phyloP scores from a whole-genome alignment of 352 stramenopile species.

The Globisporangium mamillatum region DNA sequence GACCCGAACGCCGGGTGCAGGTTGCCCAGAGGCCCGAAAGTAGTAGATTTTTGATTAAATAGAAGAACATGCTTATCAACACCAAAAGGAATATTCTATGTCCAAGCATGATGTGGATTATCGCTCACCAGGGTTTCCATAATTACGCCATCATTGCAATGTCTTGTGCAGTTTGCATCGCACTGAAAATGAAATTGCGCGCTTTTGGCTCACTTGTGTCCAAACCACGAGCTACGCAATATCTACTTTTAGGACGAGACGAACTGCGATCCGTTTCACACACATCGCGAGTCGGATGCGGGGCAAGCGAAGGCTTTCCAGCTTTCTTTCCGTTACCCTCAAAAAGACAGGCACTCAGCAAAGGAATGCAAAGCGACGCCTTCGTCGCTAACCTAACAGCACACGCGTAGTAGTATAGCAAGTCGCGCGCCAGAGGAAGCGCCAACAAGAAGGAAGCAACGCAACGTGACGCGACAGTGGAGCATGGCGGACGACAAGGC shows the following conservation, averaged over 20 bases:
- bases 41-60: not conserved
- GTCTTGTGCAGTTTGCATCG: not conserved
- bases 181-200: too few species aligned
- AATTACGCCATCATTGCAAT: too few species aligned
- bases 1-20: conserved; percentile 48
- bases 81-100: not conserved
- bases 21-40: conserved; percentile 43
- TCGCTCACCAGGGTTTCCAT: too few species aligned
- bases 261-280: conserved; percentile 7
- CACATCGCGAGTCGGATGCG: too few species aligned
- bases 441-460: not conserved
- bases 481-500: conserved; percentile 38
- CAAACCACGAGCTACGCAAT: not conserved
- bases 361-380: conserved; percentile 7
- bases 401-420: not conserved
- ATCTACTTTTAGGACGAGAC: not conserved
- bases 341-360: not conserved
- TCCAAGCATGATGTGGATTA: too few species aligned
- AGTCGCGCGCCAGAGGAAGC: not conserved
- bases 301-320: not conserved
- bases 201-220: not conserved
- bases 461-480: not conserved
- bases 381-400: not conserved
- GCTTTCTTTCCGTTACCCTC: not conserved
- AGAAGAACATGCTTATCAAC: not conserved